phyloP scores from a whole-genome alignment of 805 yeast species.

The Clavispora asparagi region DNA sequence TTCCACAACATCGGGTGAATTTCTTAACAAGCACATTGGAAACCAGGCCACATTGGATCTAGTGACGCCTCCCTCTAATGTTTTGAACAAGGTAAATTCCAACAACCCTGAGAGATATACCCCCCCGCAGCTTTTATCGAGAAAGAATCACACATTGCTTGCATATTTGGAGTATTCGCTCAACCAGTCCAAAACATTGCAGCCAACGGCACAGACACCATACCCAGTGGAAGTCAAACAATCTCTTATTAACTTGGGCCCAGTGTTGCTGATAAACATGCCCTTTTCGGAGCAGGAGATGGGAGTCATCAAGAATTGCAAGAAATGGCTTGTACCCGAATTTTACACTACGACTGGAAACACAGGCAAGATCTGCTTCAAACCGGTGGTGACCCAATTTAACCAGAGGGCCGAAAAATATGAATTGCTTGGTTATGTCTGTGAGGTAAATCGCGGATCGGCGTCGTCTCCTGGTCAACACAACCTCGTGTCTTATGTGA shows the following conservation, averaged over 20 bases:
- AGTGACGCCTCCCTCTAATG: conserved; percentile 30
- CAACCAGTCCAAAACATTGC: conserved; percentile 45
- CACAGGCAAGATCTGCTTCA: conserved; percentile 32
- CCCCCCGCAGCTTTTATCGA: conserved; percentile 10
- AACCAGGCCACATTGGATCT: conserved; percentile 41
- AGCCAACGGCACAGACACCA: conserved; percentile 35
- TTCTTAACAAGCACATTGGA: conserved; percentile 29
- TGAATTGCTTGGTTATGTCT: conserved; percentile 65
- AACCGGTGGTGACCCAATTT: conserved; percentile 24
- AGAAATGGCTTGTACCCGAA: conserved; percentile 58
- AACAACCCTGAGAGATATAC: conserved; percentile 10
- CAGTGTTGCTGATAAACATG: conserved; percentile 58
- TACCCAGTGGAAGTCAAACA: conserved; percentile 47
- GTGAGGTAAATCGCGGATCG: conserved; percentile 52
- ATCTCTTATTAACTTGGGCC: conserved; percentile 54
- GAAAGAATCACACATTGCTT: conserved; percentile 35
- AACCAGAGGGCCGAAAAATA: conserved; percentile 41
- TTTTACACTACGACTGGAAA: conserved; percentile 42
- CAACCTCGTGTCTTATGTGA: conserved; percentile 57
- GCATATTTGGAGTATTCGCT: conserved; percentile 60
- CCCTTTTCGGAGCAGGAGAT: conserved; percentile 52
- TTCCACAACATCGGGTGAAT: conserved; percentile 34
- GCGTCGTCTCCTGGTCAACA: conserved; percentile 38
- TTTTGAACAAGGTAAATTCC: conserved; percentile 18
- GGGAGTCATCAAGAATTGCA: conserved; percentile 42